Evolutionary conservation across 2,329 filamentous ascomycete species (phyloP).

Genomic region (Microsporum ferrugineum): DNA sequence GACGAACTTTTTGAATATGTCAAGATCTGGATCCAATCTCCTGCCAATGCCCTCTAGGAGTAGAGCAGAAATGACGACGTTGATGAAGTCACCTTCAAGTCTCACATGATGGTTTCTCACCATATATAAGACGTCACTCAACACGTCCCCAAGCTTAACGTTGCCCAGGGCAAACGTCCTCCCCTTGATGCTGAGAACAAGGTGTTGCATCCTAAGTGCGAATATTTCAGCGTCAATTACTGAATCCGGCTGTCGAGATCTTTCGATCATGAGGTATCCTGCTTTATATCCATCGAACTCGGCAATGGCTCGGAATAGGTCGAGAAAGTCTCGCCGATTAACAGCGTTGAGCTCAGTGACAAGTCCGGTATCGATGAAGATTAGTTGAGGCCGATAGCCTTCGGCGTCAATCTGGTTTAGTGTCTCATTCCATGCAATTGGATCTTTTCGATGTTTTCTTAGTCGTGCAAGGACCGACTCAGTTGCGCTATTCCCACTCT

Average conservation of each 20-base stretch:
- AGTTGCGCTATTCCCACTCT: constrained; percentile 44
- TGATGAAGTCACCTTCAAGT: constrained; percentile 94
- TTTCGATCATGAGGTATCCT: constrained; percentile 88
- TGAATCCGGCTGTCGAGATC: constrained; percentile 81
- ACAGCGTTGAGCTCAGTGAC: constrained; percentile 83
- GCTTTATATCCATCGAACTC: constrained; percentile 96
- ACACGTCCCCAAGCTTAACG: constrained; percentile 89
- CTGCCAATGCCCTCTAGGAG: constrained; percentile 89
- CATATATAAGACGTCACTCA: constrained; percentile 84
- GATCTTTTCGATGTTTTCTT: constrained; percentile 58
- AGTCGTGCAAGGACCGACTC: constrained; percentile 75
- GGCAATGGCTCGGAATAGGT: constrained; percentile 87
- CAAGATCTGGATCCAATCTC: constrained; percentile 71
- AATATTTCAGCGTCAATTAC: constrained; percentile 86
- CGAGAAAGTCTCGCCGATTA: constrained; percentile 84
- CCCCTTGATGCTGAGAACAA: constrained; percentile 82
- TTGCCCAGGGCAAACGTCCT: constrained; percentile 83
- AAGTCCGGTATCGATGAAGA: constrained; percentile 94
- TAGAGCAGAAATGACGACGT: constrained; percentile 90
- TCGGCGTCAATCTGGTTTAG: constrained; percentile 69
- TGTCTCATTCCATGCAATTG: constrained; percentile 59
- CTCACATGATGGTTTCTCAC: constrained; percentile 85
- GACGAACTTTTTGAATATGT: constrained; percentile 63
- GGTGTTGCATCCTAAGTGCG: constrained; percentile 90
- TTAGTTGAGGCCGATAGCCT: constrained; percentile 82